Percentiles rank a stretch among this genome's conserved stretches.
These are phyloP conservation scores for Backusella westeae DNA, from an alignment of 192 early-diverging fungal species.

Conservation along the genomic window DNA sequence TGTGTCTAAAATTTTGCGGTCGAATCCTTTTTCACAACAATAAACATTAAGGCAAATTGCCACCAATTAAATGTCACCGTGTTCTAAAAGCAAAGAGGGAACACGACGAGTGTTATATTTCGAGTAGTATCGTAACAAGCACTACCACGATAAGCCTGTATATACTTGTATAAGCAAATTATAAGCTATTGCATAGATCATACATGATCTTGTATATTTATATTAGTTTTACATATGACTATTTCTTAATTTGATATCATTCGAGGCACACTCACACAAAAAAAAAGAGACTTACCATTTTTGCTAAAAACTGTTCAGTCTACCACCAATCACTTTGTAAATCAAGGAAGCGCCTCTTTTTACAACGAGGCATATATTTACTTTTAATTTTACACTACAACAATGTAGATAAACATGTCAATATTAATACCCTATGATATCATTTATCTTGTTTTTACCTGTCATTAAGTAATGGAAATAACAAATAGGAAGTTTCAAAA, in stretches of 20 bases:
- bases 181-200: background rate
- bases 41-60: background rate
- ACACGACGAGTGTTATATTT: background rate
- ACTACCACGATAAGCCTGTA: background rate
- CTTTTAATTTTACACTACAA: background rate
- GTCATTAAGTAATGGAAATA: background rate
- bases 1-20: background rate
- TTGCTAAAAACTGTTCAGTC: background rate
- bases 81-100: background rate
- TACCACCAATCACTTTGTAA: background rate
- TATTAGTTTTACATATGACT: background rate
- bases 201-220: background rate
- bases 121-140: background rate
- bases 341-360: background rate
- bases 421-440: background rate
- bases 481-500: background rate
- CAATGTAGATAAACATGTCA: background rate
- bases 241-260: background rate
- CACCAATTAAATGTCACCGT: background rate
- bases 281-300: background rate
- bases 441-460: background rate
- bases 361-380: background rate
- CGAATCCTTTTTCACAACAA: background rate
- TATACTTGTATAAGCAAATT: background rate
- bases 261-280: constrained; percentile 3